Base-by-base conservation (phyloP, 2,329 filamentous ascomycete genomes). In the Monosporascus ibericus region DNA sequence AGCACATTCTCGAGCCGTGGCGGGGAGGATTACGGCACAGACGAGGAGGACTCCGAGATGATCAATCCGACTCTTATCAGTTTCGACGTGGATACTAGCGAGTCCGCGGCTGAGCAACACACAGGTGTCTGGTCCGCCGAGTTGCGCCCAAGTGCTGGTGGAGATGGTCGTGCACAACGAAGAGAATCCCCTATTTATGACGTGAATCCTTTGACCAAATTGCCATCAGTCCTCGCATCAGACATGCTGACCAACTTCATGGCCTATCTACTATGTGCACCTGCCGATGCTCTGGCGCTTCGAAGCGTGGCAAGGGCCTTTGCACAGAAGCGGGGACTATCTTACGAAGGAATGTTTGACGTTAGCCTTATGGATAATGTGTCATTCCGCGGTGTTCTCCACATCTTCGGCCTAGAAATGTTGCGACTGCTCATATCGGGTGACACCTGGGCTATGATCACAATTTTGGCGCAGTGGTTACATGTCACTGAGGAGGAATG, bases 81-180 rank as follows among this genome's bases (percentile, higher is more conserved):
- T 57, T 83, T 84, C 52, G 81, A 84, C 52, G 79, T 84, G 27
- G 81, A 84, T 56, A 76, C 80, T 0, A 77, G 74, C 3, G 80
- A 82, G 47, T 70, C 77, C 42, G n/a, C 40, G 0, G 73, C 71
- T 3, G 77, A 80, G 47, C 71, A 73, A 3, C 75, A 76, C 1
- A 69, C 75, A 2, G 80, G 78, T 15, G 63, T 79, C 1, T 84
- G 81, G 81, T 80, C 78, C 4, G 80, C 81, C 14, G 81, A 84
- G 60, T 64, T 84, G 18, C 74, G 80, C 1, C 78, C 80, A 3
- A 82, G 75, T 54, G 65, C 68, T 25, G 66, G 66, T 48, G 55
- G 61, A 39, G 59, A 69, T 55, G 36, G 52, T 57, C 46, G 69
- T 59, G 60, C 64, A 61, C 53, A 67, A 64, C 54, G 63, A 20